phyloP scores from a whole-genome alignment of 768 basidiomycete genomes.

The Rhodotorula kratochvilovae region DNA sequence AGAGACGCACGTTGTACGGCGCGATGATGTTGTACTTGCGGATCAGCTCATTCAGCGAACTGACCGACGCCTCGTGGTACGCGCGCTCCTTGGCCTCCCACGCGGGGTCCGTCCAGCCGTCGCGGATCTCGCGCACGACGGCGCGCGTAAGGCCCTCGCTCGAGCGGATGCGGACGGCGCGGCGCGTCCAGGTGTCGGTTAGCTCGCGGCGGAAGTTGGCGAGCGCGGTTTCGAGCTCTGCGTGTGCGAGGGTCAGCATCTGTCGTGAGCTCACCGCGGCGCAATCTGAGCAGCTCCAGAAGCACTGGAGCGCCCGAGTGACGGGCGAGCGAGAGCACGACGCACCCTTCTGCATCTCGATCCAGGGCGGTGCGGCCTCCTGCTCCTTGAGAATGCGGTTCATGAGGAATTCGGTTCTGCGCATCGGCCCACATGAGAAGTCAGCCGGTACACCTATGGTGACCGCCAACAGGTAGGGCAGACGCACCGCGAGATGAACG shows the following conservation, averaged over 20 bases:
- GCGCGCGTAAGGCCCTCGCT: slow-evolving; percentile 46
- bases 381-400: slow-evolving; percentile 77
- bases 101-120: slow-evolving; percentile 55
- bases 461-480: too few species aligned
- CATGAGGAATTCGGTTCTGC: slow-evolving; percentile 72
- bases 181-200: slow-evolving; percentile 68
- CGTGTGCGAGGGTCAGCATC: not conserved
- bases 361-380: slow-evolving; percentile 80
- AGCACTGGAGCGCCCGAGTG: too few species aligned
- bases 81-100: slow-evolving; percentile 65
- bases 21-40: slow-evolving; percentile 75
- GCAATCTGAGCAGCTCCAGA: too few species aligned
- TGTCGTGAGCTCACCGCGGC: too few species aligned
- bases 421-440: too few species aligned
- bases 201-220: slow-evolving; percentile 62
- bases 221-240: slow-evolving; percentile 66
- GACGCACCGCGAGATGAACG: slow-evolving; percentile 55
- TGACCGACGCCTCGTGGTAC: slow-evolving; percentile 21
- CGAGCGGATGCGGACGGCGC: slow-evolving; percentile 60
- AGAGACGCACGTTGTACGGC: slow-evolving; percentile 53
- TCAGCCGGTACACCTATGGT: too few species aligned
- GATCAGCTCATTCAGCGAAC: slow-evolving; percentile 53
- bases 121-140: slow-evolving; percentile 4
- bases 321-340: slow-evolving; percentile 9
- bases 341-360: slow-evolving; percentile 69